phyloP scores from a whole-genome alignment of 164 flowering plant genomes.

The Magnolia kwangsiensis region DNA sequence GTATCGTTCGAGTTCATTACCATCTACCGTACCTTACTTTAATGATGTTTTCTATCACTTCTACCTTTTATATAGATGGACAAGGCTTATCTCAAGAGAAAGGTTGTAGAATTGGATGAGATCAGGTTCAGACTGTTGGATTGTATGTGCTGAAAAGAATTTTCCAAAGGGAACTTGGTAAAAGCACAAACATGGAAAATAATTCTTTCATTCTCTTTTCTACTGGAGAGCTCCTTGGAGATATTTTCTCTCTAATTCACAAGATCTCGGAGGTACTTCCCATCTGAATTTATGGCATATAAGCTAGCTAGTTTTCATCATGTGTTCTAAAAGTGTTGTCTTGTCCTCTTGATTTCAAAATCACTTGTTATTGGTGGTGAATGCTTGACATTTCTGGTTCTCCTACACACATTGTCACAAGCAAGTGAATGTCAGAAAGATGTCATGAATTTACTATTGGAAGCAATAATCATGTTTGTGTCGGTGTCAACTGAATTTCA shows the following conservation, averaged over 20 bases:
- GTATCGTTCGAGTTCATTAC: too few relatives aligned
- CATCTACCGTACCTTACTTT: too few relatives aligned
- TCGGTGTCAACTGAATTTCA: constrained; percentile 37
- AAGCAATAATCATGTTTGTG: constrained; percentile 58
- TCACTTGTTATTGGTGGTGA: constrained; percentile 53
- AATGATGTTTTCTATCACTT: too few relatives aligned
- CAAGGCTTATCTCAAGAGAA: too few relatives aligned
- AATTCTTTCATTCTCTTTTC: constrained; percentile 47
- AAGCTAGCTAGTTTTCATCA: neutral
- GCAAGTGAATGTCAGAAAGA: constrained; percentile 47
- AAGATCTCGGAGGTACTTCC: constrained; percentile 50
- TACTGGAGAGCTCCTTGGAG: constrained; percentile 56
- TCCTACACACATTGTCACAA: constrained; percentile 65
- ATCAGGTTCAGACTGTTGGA: constrained; percentile 72
- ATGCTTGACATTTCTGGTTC: constrained; percentile 67
- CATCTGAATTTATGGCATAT: neutral
- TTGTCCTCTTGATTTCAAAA: constrained; percentile 41
- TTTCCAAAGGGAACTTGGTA: constrained; percentile 44
- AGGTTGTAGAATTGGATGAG: too few relatives aligned
- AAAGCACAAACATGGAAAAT: constrained; percentile 27
- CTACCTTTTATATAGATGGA: too few relatives aligned
- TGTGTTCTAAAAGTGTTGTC: constrained; percentile 4
- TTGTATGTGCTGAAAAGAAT: constrained; percentile 65
- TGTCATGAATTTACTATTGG: constrained; percentile 61
- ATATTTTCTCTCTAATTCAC: constrained; percentile 41